Percentiles rank a stretch among this genome's conserved stretches.
These are phyloP conservation scores for Xylaria sp. DNA, from an alignment of 2,329 filamentous ascomycete species.

Conservation along the genomic window DNA sequence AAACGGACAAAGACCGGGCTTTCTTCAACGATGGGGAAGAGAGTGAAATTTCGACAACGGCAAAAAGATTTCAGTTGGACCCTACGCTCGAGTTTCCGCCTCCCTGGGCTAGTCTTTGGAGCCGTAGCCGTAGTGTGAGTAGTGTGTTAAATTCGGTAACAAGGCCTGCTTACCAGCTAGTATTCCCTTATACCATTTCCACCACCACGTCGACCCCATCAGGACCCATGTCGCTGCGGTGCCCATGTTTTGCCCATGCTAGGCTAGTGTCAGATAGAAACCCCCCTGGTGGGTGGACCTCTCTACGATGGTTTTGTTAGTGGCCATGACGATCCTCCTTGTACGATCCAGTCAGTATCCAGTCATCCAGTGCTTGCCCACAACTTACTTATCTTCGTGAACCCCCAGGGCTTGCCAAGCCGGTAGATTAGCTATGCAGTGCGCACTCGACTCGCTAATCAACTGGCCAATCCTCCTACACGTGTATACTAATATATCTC, in stretches of 20 bases:
- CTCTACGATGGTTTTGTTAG: constrained; percentile 26
- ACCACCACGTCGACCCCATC: constrained; percentile 16
- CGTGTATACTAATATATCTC: background rate
- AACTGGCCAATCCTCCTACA: background rate
- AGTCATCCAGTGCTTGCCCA: background rate
- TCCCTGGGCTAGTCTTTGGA: constrained; percentile 2
- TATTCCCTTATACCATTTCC: background rate
- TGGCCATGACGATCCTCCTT: constrained; percentile 31
- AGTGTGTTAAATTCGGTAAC: constrained; percentile 8
- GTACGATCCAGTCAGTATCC: background rate
- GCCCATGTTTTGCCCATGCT: constrained; percentile 11
- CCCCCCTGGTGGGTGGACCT: constrained; percentile 16
- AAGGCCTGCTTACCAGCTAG: background rate
- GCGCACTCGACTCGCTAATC: constrained; percentile 36
- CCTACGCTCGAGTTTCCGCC: constrained; percentile 16
- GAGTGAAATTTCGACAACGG: constrained; percentile 29
- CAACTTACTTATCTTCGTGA: constrained; percentile 18
- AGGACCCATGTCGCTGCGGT: background rate
- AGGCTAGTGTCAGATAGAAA: constrained; percentile 7
- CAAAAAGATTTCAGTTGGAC: constrained; percentile 35
- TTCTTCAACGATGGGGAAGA: constrained; percentile 9
- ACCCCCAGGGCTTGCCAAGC: constrained; percentile 44
- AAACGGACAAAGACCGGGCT: constrained; percentile 11
- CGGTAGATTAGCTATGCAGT: constrained; percentile 43
- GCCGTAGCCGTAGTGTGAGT: constrained; percentile 9